Evolutionary conservation across 805 yeast species (phyloP), one percentile per base, ranked within the genome.

Genomic region (Metschnikowia shivogae): DNA sequence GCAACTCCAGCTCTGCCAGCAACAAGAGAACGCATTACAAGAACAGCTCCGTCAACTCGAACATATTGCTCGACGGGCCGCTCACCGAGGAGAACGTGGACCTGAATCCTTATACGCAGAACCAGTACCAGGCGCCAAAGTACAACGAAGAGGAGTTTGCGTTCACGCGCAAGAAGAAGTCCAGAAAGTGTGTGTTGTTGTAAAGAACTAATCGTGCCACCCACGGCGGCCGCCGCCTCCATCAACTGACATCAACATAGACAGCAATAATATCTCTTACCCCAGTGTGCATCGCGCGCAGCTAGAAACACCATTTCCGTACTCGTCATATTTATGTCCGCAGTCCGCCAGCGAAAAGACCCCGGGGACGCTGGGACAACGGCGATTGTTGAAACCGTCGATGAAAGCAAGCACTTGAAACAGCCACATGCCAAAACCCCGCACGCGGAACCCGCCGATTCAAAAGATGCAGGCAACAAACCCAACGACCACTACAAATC

Each of bases 391-490:
- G 26, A 22, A 22, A 22, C 6, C 26, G 3, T 22, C 26, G 26
- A 22, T 22, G 26, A 22, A 6, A 22, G 6, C 6, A 7, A 22
- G 26, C 26, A 22, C 6, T 22, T 22, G 26, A 7, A 22, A 6
- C 26, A 22, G 26, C 1, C 26, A 22, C 26, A 22, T 22, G 8
- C 26, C 26, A 22, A 22, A 22, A 1, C 26, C 26, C 26, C 26
- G 26, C 4, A 22, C 2, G 8, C 26, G 6, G 8, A 22, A 22
- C 26, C 3, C 26, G 26, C 26, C 8, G 12, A 30, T 32, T 40
- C 29, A 19, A 48, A 45, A 27, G 96, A 89, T 60, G 90, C 95
- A 0, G 97, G 97, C 0, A 81, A 84, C 50, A 77, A 77, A 54
- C 75, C 85, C 2, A 72, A 72, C 33, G 79, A 78, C 43, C 92